Percentiles rank a stretch among this genome's conserved stretches.
phyloP scores from a whole-genome alignment of 2,329 filamentous ascomycete genomes.

The Trichoderma asperellum region DNA sequence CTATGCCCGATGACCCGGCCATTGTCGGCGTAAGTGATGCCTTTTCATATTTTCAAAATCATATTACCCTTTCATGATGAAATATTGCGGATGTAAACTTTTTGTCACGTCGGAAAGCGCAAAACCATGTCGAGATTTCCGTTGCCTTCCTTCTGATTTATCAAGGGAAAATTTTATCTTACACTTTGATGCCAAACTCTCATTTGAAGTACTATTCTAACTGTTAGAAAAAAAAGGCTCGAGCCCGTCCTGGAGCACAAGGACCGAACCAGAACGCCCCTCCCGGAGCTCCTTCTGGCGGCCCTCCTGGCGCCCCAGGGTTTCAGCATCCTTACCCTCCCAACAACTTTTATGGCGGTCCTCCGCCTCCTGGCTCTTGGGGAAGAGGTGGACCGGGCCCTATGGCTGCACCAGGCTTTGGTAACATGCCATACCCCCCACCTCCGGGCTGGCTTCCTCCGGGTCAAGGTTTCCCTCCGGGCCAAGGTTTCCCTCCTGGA shows the following conservation, averaged over 20 bases:
- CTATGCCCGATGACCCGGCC: constrained; percentile 90
- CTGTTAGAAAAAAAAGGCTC: constrained; percentile 43
- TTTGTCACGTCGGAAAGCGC: constrained; percentile 84
- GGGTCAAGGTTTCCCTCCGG: constrained; percentile 75
- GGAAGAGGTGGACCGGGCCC: constrained; percentile 61
- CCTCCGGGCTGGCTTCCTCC: constrained; percentile 79
- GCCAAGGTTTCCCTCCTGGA: constrained; percentile 71
- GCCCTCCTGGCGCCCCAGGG: constrained; percentile 43
- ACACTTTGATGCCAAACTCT: neutral
- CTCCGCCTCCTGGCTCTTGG: constrained; percentile 59
- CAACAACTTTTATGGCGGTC: constrained; percentile 53
- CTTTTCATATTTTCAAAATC: constrained; percentile 3
- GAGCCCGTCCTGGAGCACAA: constrained; percentile 44
- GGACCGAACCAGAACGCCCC: constrained; percentile 41
- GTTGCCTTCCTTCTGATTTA: constrained; percentile 99
- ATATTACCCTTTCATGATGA: constrained; percentile 70
- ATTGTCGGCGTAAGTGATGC: constrained; percentile 87
- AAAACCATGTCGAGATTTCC: constrained; percentile 97
- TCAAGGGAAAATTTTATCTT: constrained; percentile 27
- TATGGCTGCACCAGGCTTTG: constrained; percentile 62
- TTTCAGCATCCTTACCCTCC: constrained; percentile 53
- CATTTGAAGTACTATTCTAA: constrained; percentile 33
- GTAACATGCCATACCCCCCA: constrained; percentile 77
- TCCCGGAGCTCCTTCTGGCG: constrained; percentile 38
- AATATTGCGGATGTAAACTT: constrained; percentile 96